Evolutionary conservation across 768 basidiomycete genomes (phyloP).

Genomic region (Trametopsis cervina): DNA sequence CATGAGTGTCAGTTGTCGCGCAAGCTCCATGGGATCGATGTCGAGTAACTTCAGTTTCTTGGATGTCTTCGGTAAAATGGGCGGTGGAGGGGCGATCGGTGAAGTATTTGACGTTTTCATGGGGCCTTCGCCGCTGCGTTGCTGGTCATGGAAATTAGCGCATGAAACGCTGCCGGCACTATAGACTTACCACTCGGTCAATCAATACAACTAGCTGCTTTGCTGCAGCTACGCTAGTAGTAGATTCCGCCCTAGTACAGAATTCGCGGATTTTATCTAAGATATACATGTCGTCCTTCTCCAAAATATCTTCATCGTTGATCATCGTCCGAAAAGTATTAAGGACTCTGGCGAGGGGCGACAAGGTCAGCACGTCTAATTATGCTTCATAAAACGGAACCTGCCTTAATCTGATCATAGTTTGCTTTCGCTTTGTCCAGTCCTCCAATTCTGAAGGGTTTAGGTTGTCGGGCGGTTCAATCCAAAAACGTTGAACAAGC

Average conservation of each 20-base stretch:
- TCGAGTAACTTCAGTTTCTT: conserved; percentile 78
- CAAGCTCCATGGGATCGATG: conserved; percentile 82
- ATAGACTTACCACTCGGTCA: conserved; percentile 65
- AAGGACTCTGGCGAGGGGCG: conserved; percentile 61
- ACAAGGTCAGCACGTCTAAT: too few relatives aligned
- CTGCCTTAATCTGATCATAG: conserved; percentile 80
- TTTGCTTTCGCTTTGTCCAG: conserved; percentile 82
- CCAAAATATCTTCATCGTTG: conserved; percentile 73
- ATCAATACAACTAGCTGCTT: conserved; percentile 70
- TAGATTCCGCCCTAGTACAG: conserved; percentile 55
- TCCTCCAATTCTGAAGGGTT: conserved; percentile 52
- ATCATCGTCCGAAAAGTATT: conserved; percentile 91
- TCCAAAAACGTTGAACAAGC: conserved; percentile 75
- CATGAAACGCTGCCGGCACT: conserved; percentile 4
- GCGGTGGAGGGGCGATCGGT: conserved; percentile 58
- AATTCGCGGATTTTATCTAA: conserved; percentile 81
- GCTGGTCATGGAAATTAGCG: conserved; percentile 20
- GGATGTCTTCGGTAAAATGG: conserved; percentile 63
- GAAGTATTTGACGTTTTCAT: conserved; percentile 52
- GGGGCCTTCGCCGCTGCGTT: conserved; percentile 50
- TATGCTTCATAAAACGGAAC: too few relatives aligned
- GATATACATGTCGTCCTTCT: conserved; percentile 80
- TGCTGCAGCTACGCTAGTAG: conserved; percentile 52
- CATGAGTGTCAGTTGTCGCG: conserved; percentile 87
- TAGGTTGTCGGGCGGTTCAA: conserved; percentile 65